These are phyloP conservation scores for Chara braunii DNA, from an alignment of 139 green algal species.

Conservation along the genomic window DNA sequence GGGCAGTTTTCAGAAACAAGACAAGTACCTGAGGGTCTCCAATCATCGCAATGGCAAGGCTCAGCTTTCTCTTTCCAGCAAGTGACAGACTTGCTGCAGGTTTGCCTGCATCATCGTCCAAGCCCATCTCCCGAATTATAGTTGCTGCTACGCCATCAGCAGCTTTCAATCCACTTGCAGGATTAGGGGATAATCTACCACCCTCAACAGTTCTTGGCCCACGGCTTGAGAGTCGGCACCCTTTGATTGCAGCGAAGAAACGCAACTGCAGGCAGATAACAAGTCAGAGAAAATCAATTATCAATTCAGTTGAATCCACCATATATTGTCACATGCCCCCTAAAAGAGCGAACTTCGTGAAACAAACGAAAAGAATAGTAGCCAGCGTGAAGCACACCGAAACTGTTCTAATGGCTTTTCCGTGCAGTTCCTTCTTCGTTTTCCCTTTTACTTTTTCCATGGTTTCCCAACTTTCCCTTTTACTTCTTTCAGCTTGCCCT, in stretches of 20 bases:
- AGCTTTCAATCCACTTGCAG: background rate
- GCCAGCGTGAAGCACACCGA: too few relatives aligned
- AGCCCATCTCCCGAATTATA: constrained; percentile 24
- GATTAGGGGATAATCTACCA: background rate
- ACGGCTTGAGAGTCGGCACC: background rate
- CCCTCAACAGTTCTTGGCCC: background rate
- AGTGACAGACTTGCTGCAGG: constrained; percentile 4
- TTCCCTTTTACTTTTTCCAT: too few relatives aligned
- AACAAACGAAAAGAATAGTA: too few relatives aligned
- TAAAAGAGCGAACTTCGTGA: too few relatives aligned
- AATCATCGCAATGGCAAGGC: constrained; percentile 49
- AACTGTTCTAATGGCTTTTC: too few relatives aligned
- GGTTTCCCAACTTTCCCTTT: too few relatives aligned
- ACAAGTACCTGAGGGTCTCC: constrained; percentile 48
- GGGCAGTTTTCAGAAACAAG: too few relatives aligned
- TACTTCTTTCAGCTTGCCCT: too few relatives aligned
- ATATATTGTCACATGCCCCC: too few relatives aligned
- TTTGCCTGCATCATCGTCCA: constrained; percentile 8
- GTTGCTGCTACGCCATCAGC: background rate
- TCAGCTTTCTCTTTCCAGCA: constrained; percentile 26
- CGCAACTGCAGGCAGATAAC: constrained; percentile 3
- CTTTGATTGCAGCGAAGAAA: constrained; percentile 38
- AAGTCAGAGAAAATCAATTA: background rate
- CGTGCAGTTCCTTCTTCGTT: too few relatives aligned
- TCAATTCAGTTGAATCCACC: too few relatives aligned